These are phyloP conservation scores for Micromonas pusilla DNA, from an alignment of 139 green algal genomes.

Conservation along the genomic window DNA sequence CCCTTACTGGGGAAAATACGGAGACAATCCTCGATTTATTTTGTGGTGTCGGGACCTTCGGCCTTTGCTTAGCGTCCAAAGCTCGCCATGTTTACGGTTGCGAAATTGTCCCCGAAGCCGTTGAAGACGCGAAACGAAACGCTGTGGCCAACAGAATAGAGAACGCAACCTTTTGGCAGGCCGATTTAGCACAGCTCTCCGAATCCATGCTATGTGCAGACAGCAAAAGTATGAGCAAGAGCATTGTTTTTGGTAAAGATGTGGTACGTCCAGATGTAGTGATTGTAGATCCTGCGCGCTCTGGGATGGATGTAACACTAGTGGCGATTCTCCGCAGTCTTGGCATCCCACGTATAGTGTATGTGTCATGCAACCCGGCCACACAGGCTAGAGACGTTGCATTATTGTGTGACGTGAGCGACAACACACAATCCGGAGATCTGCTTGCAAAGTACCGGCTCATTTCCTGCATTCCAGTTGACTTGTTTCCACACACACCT, in stretches of 20 bases:
- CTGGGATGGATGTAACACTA: slow-evolving; percentile 52
- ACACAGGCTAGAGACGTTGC: slow-evolving; percentile 44
- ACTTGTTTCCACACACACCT: slow-evolving; percentile 74
- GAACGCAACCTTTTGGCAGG: slow-evolving; percentile 61
- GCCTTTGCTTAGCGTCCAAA: slow-evolving; percentile 55
- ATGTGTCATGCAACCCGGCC: slow-evolving; percentile 74
- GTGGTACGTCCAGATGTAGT: slow-evolving; percentile 44
- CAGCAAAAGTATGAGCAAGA: neutral
- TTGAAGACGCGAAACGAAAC: slow-evolving; percentile 52
- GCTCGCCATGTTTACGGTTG: slow-evolving; percentile 37
- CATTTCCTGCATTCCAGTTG: slow-evolving; percentile 46
- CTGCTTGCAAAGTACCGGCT: slow-evolving; percentile 53
- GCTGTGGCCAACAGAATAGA: slow-evolving; percentile 59
- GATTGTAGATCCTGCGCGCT: slow-evolving; percentile 65
- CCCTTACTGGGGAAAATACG: slow-evolving; percentile 20
- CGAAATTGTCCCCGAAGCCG: slow-evolving; percentile 39
- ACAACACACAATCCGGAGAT: slow-evolving; percentile 31
- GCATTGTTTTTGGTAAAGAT: neutral
- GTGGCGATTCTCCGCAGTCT: slow-evolving; percentile 47
- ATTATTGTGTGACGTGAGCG: slow-evolving; percentile 50
- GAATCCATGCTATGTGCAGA: neutral
- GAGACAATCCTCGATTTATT: slow-evolving; percentile 78
- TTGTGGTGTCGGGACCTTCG: slow-evolving; percentile 79
- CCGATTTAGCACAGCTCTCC: slow-evolving; percentile 54
- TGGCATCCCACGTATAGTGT: slow-evolving; percentile 60